Evolutionary conservation across 805 yeast species (phyloP).

Genomic region (Wickerhamiella parazyma): DNA sequence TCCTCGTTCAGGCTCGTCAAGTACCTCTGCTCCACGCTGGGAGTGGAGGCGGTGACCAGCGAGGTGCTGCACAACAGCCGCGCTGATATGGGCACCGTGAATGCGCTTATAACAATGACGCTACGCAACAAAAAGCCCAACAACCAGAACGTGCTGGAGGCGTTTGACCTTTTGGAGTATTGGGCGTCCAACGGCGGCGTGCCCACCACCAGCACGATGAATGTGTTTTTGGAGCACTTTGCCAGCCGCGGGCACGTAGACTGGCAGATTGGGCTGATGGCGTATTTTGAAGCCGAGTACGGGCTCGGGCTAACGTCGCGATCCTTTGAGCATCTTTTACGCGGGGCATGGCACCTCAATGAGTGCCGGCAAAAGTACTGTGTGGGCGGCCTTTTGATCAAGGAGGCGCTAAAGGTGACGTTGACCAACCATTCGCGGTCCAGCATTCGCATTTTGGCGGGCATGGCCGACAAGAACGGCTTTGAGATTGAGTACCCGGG

Average conservation of each 20-base stretch:
- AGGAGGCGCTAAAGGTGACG: slow-evolving; percentile 2
- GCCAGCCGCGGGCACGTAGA: slow-evolving; percentile 3
- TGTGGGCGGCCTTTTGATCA: not conserved
- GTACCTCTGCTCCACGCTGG: not conserved
- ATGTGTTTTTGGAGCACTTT: slow-evolving; percentile 2
- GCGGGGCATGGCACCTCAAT: not conserved
- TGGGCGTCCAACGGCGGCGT: slow-evolving; percentile 3
- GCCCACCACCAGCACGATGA: slow-evolving; percentile 2
- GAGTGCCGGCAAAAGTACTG: not conserved
- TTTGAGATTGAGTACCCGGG: not conserved
- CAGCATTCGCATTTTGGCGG: not conserved
- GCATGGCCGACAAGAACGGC: not conserved
- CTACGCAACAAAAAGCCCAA: not conserved
- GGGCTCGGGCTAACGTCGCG: not conserved
- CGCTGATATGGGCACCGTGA: not conserved
- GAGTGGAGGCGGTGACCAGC: not conserved
- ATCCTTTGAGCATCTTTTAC: slow-evolving; percentile 2
- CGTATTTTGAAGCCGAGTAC: slow-evolving; percentile 2
- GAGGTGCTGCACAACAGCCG: not conserved
- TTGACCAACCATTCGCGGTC: not conserved
- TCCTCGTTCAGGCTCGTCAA: not conserved
- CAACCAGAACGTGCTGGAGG: slow-evolving; percentile 1
- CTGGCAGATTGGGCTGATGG: slow-evolving; percentile 7
- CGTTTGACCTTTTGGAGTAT: slow-evolving; percentile 1
- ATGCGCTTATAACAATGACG: not conserved